Conservation (phyloP, 306 rosid species). For the Biancaea sappan region DNA sequence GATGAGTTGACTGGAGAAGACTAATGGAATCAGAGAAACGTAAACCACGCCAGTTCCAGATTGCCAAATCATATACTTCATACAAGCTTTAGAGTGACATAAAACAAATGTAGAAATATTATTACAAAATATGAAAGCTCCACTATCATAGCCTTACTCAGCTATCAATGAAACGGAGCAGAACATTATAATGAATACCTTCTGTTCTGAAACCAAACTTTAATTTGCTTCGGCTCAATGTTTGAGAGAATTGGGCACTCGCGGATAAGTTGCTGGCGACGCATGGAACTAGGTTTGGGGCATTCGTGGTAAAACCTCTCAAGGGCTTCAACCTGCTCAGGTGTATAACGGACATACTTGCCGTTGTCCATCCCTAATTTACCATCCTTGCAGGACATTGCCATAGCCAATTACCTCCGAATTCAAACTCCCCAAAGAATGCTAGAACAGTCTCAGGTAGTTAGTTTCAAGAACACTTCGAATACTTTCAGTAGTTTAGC, state of each 20-base stretch:
- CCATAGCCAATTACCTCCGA: conserved; percentile 47
- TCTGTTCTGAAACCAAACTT: conserved; percentile 97
- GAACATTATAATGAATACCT: conserved; percentile 44
- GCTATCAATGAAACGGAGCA: background rate
- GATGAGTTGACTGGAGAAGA: background rate
- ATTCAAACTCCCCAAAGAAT: conserved; percentile 8
- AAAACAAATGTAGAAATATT: background rate
- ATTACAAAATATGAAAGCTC: background rate
- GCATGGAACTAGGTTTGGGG: conserved; percentile 97
- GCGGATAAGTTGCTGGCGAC: conserved; percentile 93
- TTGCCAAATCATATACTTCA: background rate
- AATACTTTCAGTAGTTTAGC: conserved; percentile 13
- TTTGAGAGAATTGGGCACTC: conserved; percentile 94
- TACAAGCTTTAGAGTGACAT: background rate
- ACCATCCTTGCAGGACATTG: conserved; percentile 99
- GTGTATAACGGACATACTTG: conserved; percentile 94
- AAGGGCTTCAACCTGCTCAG: conserved; percentile 99
- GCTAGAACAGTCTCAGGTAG: conserved; percentile 32
- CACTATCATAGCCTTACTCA: background rate
- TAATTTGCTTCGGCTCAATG: conserved; percentile 95
- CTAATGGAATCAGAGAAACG: background rate
- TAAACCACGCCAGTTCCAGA: background rate
- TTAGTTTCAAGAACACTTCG: conserved; percentile 12
- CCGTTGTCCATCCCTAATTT: conserved; percentile 73
- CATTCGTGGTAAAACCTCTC: conserved; percentile 98